These are phyloP conservation scores for Nicotiana knightiana DNA, from an alignment of 257 asterid species.

Conservation along the genomic window DNA sequence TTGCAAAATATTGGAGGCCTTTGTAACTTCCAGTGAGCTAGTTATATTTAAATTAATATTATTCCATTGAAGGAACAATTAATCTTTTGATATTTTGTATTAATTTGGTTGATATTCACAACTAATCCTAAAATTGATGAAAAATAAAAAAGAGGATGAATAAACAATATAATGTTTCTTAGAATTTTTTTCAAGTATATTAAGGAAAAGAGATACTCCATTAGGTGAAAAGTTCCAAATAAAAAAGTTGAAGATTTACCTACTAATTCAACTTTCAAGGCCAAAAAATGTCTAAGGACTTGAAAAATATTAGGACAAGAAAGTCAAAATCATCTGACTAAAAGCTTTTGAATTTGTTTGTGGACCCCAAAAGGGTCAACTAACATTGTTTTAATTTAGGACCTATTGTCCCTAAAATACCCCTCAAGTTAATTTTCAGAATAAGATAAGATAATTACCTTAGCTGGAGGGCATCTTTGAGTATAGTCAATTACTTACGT, in stretches of 20 bases:
- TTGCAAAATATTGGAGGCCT: not conserved
- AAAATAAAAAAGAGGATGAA: not conserved
- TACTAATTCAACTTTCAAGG: not conserved
- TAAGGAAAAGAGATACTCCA: not conserved
- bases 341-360: not conserved
- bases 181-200: not conserved
- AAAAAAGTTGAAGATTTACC: not conserved
- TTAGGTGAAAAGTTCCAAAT: not conserved
- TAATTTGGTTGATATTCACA: not conserved
- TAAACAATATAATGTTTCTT: not conserved
- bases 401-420: not conserved
- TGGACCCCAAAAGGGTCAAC: not conserved
- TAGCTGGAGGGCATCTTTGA: constrained; percentile 17
- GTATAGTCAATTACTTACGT: constrained; percentile 5
- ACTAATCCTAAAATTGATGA: not conserved
- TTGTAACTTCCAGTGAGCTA: not conserved
- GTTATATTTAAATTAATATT: not conserved
- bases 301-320: not conserved
- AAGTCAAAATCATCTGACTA: not conserved
- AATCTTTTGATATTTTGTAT: not conserved
- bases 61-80: not conserved
- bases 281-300: not conserved
- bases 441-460: constrained; percentile 4
- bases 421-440: not conserved
- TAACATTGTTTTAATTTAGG: not conserved